Conservation (phyloP, 192 early-diverging fungal species). For the Coemansia sp. region DNA sequence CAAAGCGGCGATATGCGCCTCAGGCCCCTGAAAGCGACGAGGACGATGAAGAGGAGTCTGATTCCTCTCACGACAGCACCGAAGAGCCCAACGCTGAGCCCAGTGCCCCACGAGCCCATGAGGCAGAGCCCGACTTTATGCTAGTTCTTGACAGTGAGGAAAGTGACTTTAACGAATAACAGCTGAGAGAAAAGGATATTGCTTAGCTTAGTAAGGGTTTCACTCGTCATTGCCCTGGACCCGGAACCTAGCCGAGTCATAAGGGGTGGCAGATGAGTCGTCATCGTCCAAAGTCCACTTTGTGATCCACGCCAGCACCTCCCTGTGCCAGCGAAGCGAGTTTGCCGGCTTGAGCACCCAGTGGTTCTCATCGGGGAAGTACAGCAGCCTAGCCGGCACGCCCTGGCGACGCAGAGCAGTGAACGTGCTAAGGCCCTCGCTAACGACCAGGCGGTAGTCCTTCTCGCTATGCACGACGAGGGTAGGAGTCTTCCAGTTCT, state of each 20-base stretch:
- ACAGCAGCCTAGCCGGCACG: conserved; percentile 65
- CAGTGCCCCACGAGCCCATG: neutral
- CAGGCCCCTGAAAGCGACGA: neutral
- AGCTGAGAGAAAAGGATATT: neutral
- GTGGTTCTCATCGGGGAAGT: conserved; percentile 79
- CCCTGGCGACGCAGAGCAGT: conserved; percentile 73
- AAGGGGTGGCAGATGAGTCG: neutral
- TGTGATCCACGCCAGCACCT: conserved; percentile 65
- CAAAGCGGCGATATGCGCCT: neutral
- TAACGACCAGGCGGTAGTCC: conserved; percentile 67
- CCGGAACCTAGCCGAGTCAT: neutral
- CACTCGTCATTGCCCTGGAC: neutral
- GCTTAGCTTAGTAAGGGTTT: neutral
- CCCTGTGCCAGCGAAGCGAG: conserved; percentile 68
- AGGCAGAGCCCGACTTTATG: neutral
- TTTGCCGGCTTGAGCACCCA: conserved; percentile 77
- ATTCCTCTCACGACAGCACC: no score
- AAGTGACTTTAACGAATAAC: neutral
- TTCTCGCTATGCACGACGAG: conserved; percentile 72
- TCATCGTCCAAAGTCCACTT: conserved; percentile 20
- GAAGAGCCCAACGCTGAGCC: neutral
- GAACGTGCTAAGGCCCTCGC: conserved; percentile 72
- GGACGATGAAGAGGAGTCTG: neutral
- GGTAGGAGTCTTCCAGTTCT: conserved; percentile 76
- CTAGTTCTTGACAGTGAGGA: neutral